Evolutionary conservation across 2,329 filamentous ascomycete species (phyloP).

Genomic region (Alternaria sp.): DNA sequence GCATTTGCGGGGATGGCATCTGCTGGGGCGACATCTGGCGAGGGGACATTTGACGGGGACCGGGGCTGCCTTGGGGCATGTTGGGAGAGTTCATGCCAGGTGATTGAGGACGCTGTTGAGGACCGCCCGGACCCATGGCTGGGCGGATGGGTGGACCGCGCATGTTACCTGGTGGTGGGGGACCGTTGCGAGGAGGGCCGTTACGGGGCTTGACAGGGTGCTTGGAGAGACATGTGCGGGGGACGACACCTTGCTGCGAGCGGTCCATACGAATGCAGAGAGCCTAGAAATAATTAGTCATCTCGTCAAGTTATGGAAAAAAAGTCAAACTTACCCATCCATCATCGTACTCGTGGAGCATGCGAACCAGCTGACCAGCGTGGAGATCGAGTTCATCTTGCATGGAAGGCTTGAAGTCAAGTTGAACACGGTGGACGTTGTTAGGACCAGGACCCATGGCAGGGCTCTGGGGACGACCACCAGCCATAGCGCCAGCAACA

Average conservation of each 20-base stretch:
- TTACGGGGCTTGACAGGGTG: slow-evolving; percentile 86
- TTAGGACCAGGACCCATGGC: slow-evolving; percentile 46
- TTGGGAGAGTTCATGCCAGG: slow-evolving; percentile 58
- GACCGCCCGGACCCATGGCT: slow-evolving; percentile 42
- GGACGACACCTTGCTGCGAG: slow-evolving; percentile 89
- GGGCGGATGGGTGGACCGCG: slow-evolving; percentile 38
- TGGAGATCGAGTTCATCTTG: slow-evolving; percentile 86
- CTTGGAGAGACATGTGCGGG: slow-evolving; percentile 90
- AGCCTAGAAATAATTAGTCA: slow-evolving; percentile 61
- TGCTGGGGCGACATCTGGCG: slow-evolving; percentile 33
- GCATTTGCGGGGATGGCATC: neutral
- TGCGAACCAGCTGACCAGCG: slow-evolving; percentile 81
- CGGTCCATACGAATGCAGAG: slow-evolving; percentile 91
- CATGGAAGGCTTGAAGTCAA: slow-evolving; percentile 92
- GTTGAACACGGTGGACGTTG: slow-evolving; percentile 88
- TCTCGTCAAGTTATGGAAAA: neutral
- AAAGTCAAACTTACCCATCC: slow-evolving; percentile 77
- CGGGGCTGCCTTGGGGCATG: slow-evolving; percentile 45
- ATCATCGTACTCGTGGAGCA: slow-evolving; percentile 96
- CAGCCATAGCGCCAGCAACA: slow-evolving; percentile 63
- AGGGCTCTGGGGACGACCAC: slow-evolving; percentile 68
- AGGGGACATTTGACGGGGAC: slow-evolving; percentile 38
- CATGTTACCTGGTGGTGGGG: slow-evolving; percentile 49
- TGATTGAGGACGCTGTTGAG: slow-evolving; percentile 50
- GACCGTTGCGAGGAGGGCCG: slow-evolving; percentile 47